Evolutionary conservation across 1,284 basidiomycete genomes (phyloP).

Genomic region (Heterobasidion occidentale): DNA sequence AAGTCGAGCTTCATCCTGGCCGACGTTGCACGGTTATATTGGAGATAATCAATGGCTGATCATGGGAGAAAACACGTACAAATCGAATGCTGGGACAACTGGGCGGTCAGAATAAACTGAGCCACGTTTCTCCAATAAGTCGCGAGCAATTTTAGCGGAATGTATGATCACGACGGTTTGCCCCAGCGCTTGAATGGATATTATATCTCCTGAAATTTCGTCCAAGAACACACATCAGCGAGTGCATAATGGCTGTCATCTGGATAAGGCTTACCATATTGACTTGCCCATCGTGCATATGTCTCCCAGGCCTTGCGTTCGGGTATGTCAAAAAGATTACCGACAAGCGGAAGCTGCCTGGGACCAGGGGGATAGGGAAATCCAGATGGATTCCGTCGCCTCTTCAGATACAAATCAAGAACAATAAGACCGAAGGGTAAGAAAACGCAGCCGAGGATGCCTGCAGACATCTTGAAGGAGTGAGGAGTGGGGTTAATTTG

Average conservation of each 20-base stretch:
- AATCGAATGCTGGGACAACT: conserved; percentile 1
- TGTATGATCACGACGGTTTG: conserved; percentile 7
- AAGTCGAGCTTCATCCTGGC: conserved; percentile 2
- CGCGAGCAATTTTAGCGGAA: conserved; percentile 5
- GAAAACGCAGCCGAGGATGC: too few species aligned
- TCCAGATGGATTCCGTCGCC: background rate
- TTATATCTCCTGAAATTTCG: conserved; percentile 3
- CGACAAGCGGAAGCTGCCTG: background rate
- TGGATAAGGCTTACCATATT: background rate
- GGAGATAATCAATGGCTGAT: background rate
- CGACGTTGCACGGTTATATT: background rate
- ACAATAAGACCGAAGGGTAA: background rate
- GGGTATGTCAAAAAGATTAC: background rate
- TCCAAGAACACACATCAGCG: background rate
- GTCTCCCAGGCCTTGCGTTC: background rate
- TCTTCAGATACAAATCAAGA: background rate
- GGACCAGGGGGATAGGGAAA: background rate
- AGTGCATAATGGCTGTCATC: background rate
- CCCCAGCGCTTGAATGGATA: conserved; percentile 7
- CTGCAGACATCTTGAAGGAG: too few species aligned
- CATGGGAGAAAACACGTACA: conserved; percentile 1
- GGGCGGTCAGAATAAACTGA: conserved; percentile 11
- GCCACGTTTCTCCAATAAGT: conserved; percentile 9
- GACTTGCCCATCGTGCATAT: background rate
- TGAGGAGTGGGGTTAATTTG: too few species aligned